Percentiles rank a stretch among this genome's conserved stretches.
These are phyloP conservation scores for Gynandropsis gynandra DNA, from an alignment of 345 rosid species.

Conservation along the genomic window DNA sequence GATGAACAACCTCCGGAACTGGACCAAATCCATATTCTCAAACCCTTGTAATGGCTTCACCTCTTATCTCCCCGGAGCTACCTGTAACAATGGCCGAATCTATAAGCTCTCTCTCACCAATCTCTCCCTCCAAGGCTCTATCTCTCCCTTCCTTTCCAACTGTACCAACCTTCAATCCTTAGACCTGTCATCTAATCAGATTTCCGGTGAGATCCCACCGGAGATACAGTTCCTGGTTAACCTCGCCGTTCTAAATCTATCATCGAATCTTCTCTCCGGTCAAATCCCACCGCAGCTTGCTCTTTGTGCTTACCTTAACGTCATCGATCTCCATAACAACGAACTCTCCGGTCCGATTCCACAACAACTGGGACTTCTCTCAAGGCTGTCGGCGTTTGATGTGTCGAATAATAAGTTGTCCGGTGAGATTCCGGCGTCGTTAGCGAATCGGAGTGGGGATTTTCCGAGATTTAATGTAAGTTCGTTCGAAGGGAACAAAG, in stretches of 20 bases:
- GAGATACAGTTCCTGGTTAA: slow-evolving; percentile 68
- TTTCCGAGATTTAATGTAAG: slow-evolving; percentile 60
- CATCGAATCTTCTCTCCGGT: slow-evolving; percentile 62
- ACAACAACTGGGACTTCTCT: slow-evolving; percentile 52
- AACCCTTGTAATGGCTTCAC: slow-evolving; percentile 69
- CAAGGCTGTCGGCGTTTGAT: slow-evolving; percentile 71
- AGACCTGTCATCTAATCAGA: slow-evolving; percentile 78
- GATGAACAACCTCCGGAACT: slow-evolving; percentile 57
- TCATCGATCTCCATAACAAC: slow-evolving; percentile 87
- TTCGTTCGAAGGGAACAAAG: slow-evolving; percentile 73
- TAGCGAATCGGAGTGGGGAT: slow-evolving; percentile 63
- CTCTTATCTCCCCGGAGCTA: slow-evolving; percentile 65
- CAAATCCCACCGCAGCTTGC: slow-evolving; percentile 73
- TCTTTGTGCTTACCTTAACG: slow-evolving; percentile 75
- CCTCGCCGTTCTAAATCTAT: slow-evolving; percentile 83
- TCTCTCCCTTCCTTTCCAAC: slow-evolving; percentile 72
- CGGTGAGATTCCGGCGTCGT: slow-evolving; percentile 58
- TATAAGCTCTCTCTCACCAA: slow-evolving; percentile 81
- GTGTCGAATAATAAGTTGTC: slow-evolving; percentile 66
- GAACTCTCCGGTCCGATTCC: slow-evolving; percentile 66
- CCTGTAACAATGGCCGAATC: slow-evolving; percentile 88
- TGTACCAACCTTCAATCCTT: slow-evolving; percentile 86
- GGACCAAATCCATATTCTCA: slow-evolving; percentile 59
- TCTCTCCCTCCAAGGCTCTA: slow-evolving; percentile 67
- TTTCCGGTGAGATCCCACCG: slow-evolving; percentile 68